These are phyloP conservation scores for Coemansia sp. DNA, from an alignment of 192 early-diverging fungal genomes.

Conservation along the genomic window DNA sequence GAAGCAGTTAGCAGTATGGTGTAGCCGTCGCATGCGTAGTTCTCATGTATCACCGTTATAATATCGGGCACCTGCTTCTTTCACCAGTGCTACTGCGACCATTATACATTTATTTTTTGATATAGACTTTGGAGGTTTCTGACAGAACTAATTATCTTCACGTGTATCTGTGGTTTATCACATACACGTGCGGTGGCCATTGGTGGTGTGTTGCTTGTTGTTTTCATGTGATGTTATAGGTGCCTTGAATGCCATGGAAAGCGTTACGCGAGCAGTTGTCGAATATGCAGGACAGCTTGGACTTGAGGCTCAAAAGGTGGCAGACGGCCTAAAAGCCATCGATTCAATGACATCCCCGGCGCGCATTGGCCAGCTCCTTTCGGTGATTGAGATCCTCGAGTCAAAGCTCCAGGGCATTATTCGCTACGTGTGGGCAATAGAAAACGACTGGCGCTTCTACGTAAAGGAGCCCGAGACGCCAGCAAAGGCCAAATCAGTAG, in stretches of 20 bases:
- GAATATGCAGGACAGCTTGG: slow-evolving; percentile 43
- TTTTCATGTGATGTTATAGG: slow-evolving; percentile 24
- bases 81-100: too few relatives aligned
- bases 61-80: too few relatives aligned
- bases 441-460: slow-evolving; percentile 45
- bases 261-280: slow-evolving; percentile 24
- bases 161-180: too few relatives aligned
- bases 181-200: too few relatives aligned
- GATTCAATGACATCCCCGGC: slow-evolving; percentile 25
- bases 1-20: too few relatives aligned
- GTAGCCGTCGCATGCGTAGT: too few relatives aligned
- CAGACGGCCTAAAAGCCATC: slow-evolving; percentile 29
- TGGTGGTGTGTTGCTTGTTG: background rate
- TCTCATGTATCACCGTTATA: too few relatives aligned
- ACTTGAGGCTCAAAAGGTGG: slow-evolving; percentile 34
- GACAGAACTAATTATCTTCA: too few relatives aligned
- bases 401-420: slow-evolving; percentile 41
- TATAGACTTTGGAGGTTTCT: too few relatives aligned
- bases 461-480: slow-evolving; percentile 11
- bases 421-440: slow-evolving; percentile 46
- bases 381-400: slow-evolving; percentile 37
- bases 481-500: too few relatives aligned
- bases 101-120: too few relatives aligned
- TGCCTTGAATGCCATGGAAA: slow-evolving; percentile 29
- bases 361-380: slow-evolving; percentile 37